Evolutionary conservation across 495 filamentous ascomycete genomes (phyloP), one percentile per base, ranked within the genome.

Genomic region (Pseudoneurospora amorphoporcata): DNA sequence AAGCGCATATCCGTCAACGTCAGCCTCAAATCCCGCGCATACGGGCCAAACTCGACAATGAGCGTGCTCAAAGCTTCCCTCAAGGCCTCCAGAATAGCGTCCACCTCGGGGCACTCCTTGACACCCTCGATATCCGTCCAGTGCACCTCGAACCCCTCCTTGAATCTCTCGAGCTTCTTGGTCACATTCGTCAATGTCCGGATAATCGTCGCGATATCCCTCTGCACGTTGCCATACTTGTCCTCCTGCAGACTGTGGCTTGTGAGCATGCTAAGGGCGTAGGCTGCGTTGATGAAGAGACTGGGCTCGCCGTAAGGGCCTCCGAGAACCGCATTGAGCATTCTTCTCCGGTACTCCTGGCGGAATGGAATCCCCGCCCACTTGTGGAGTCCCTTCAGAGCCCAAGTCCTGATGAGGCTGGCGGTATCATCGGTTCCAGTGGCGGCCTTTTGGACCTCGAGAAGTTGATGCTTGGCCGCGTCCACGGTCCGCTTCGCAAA

Each of bases 201-300:
- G 65, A 98, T 87, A 39, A 97, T 87, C 8, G 79, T 77, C 7
- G 92, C 87, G 3, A 98, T 88, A 76, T 95, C 90, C 40, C 88
- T 86, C 69, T 95, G 90, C 47, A 97, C 95, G 75, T 92, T 90
- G 37, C 95, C 95, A 76, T 88, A 96, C n/a, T 84, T 84, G 79
- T 99, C 95, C 81, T 99, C 95, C 10, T 83, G 82, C 39, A 98
- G 82, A 79, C 90, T 93, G 47, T 85, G 84, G n/a, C 91, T 85
- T 17, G 91, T 86, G 8, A 99, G 85, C 43, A 82, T 83, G 10
- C 88, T 87, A 45, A 98, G 82, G 1, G 90, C 88, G 72, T 89
- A 87, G 41, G 90, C 86, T 8, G 93, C 91, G 77, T 94, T 89
- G 69, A 91, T 77, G 73, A 94, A 90, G 23, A 88, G 78, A 70